A percentile compares a stretch with the other conserved stretches of the same genome.
These are phyloP conservation scores for Tinospora cordifolia DNA, from an alignment of 164 flowering plant species.

Conservation along the genomic window DNA sequence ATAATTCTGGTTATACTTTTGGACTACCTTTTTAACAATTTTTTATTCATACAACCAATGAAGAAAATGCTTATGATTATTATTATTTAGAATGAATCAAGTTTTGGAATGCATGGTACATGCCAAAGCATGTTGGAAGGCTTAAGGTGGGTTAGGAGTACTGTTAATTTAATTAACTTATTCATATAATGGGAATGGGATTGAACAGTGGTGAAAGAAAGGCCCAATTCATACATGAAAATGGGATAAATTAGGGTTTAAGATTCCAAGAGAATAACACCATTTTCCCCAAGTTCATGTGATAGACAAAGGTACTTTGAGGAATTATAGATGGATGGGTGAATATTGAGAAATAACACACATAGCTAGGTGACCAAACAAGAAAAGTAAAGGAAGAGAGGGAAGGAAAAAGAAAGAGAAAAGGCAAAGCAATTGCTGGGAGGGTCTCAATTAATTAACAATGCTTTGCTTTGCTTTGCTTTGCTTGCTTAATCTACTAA, in stretches of 20 bases:
- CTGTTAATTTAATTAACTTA: neutral
- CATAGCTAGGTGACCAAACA: neutral
- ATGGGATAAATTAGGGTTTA: neutral
- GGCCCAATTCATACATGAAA: neutral
- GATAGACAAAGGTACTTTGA: slow-evolving; percentile 1
- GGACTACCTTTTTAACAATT: neutral
- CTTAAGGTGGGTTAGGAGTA: neutral
- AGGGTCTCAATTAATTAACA: neutral
- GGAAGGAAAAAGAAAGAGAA: neutral
- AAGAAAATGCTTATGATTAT: too few relatives aligned
- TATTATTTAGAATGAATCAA: too few relatives aligned
- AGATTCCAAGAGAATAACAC: slow-evolving; percentile 3
- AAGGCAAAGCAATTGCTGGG: neutral
- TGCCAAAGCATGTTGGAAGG: neutral
- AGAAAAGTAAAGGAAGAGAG: neutral
- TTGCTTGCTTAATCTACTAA: slow-evolving; percentile 14
- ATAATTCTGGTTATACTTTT: neutral
- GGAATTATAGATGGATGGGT: neutral
- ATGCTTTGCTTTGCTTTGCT: slow-evolving; percentile 11
- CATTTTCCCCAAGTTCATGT: neutral
- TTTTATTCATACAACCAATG: too few relatives aligned
- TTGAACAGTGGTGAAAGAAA: neutral
- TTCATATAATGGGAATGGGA: neutral
- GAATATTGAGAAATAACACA: neutral
- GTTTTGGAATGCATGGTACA: neutral